These are phyloP conservation scores for Suillus fuscotomentosus DNA, from an alignment of 768 basidiomycete genomes.

Conservation along the genomic window DNA sequence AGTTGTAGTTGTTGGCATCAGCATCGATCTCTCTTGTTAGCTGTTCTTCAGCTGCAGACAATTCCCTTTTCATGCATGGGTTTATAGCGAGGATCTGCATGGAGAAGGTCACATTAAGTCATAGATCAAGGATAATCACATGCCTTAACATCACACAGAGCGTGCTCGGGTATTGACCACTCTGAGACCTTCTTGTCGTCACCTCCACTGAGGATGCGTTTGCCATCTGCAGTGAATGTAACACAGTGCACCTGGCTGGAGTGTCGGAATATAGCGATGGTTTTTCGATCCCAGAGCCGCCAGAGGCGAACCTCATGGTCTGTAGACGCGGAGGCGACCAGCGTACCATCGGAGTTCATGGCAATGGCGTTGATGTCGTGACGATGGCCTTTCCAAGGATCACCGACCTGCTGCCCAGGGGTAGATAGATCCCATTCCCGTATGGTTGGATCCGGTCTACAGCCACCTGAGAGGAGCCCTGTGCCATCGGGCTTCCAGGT, in stretches of 20 bases:
- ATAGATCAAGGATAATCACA: too few relatives aligned
- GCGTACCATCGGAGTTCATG: not conserved
- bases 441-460: not conserved
- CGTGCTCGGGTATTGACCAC: not conserved
- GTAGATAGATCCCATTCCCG: not conserved
- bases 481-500: not conserved
- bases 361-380: not conserved
- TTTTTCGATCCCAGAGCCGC: not conserved
- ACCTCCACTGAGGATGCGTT: not conserved
- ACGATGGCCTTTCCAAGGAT: not conserved
- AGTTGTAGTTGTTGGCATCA: not conserved
- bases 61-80: not conserved
- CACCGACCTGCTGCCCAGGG: not conserved
- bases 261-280: not conserved
- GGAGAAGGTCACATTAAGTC: too few relatives aligned
- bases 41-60: not conserved
- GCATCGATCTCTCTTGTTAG: not conserved
- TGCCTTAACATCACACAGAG: not conserved
- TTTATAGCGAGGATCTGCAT: not conserved
- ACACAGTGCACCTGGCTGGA: not conserved
- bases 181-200: not conserved
- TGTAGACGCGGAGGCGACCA: not conserved
- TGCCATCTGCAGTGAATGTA: not conserved
- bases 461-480: not conserved
- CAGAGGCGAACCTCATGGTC: not conserved